A percentile compares a stretch with the other conserved stretches of the same genome.
Conservation (phyloP, 2,329 filamentous ascomycete genomes). For the Verticillium isaacii region DNA sequence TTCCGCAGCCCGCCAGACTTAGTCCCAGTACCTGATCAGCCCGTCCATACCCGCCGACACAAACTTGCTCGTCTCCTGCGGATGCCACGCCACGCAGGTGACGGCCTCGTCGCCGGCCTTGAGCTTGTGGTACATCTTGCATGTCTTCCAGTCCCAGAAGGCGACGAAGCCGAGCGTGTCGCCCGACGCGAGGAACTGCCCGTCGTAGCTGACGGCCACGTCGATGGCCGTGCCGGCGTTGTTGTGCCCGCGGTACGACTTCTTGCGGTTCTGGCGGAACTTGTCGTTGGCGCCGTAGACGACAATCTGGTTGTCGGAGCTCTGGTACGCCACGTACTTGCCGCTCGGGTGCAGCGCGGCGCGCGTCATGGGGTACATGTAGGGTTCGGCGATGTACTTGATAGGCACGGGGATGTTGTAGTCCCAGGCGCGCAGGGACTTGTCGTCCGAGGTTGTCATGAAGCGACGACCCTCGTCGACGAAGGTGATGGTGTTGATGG, state of each 20-base stretch:
- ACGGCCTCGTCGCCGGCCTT: conserved; percentile 77
- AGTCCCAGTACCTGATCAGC: conserved; percentile 91
- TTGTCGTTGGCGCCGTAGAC: conserved; percentile 94
- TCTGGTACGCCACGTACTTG: conserved; percentile 89
- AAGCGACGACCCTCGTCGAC: conserved; percentile 92
- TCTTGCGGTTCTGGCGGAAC: conserved; percentile 96
- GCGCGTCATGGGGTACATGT: conserved; percentile 95
- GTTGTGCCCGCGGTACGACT: conserved; percentile 93
- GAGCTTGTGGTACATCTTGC: conserved; percentile 98
- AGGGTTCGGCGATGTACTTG: conserved; percentile 95
- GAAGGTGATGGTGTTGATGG: conserved; percentile 96
- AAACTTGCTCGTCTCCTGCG: conserved; percentile 94
- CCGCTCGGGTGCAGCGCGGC: conserved; percentile 79
- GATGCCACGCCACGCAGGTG: conserved; percentile 90
- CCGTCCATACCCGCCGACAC: conserved; percentile 87
- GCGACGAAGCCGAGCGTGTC: conserved; percentile 86
- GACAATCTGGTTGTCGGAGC: conserved; percentile 91
- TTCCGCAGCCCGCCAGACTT: conserved; percentile 15
- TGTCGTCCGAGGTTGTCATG: conserved; percentile 97
- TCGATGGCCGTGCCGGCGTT: conserved; percentile 92
- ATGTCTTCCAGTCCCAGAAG: conserved; percentile 99
- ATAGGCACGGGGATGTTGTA: conserved; percentile 98
- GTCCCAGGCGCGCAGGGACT: conserved; percentile 94
- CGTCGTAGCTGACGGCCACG: conserved; percentile 82
- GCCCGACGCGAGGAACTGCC: conserved; percentile 82